phyloP scores from a whole-genome alignment of 2,329 filamentous ascomycete species.

The Fusarium burgessii region DNA sequence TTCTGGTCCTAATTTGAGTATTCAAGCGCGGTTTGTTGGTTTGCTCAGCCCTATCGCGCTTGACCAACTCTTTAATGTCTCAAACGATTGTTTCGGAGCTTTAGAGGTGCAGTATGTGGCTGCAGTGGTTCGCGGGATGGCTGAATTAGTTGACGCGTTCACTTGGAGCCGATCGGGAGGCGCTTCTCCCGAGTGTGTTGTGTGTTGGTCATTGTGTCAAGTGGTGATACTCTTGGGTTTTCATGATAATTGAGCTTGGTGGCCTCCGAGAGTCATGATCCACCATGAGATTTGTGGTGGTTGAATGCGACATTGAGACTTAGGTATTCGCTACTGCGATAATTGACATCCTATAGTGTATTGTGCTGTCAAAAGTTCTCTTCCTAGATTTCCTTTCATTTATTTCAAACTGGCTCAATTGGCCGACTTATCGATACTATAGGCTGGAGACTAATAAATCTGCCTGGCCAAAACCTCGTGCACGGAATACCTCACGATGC shows the following conservation, averaged over 20 bases:
- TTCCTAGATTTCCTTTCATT: neutral
- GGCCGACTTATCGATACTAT: neutral
- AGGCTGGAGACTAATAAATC: neutral
- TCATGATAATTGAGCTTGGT: slow-evolving; percentile 9
- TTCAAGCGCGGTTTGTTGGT: slow-evolving; percentile 9
- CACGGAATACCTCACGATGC: slow-evolving; percentile 4
- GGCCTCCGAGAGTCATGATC: slow-evolving; percentile 1
- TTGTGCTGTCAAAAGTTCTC: neutral
- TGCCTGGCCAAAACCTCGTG: neutral
- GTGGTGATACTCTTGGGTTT: neutral
- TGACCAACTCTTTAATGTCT: slow-evolving; percentile 12
- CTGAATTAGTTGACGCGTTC: slow-evolving; percentile 7
- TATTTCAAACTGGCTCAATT: neutral
- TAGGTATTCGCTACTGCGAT: neutral
- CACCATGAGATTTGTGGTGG: neutral
- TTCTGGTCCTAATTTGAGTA: slow-evolving; percentile 16
- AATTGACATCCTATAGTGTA: neutral
- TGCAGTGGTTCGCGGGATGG: slow-evolving; percentile 27
- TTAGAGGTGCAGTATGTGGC: slow-evolving; percentile 3
- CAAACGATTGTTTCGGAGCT: slow-evolving; percentile 12
- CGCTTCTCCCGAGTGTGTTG: neutral
- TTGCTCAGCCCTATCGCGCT: slow-evolving; percentile 10
- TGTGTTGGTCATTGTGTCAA: neutral
- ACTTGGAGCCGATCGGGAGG: neutral
- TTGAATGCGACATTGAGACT: neutral